Base-by-base conservation (phyloP, 1,139 yeast genomes). In the Scheffersomyces titani region DNA sequence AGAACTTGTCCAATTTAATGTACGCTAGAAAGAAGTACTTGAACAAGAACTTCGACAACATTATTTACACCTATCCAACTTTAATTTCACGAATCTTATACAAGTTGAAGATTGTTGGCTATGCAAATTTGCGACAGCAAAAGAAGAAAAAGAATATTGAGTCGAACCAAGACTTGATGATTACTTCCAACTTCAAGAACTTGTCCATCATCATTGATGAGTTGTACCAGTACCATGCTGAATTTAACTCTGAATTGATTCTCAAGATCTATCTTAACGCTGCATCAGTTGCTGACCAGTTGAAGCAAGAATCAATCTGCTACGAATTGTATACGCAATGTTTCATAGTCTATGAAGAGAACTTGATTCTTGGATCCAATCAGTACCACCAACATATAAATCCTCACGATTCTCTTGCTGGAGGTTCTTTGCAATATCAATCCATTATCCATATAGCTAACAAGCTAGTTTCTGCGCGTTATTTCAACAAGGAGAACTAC, bases 261-360 rank as follows among this genome's bases (percentile, higher is more conserved):
- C 73, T 82, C 59, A 77, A 82, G 58, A 70, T 81, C 51, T 86
- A 87, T 64, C 70, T 88, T 57, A 77, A 83, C 57, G 79, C 85
- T 47, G 92, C 92, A 0, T 71, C 82, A 1, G 74, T 90, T 3
- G 94, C 98, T 0, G 97, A 94, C 70, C 96, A 90, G 69, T 78
- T 89, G 47, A 77, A 73, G 51, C 76, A 74, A 57, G 74, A 76
- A 54, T 66, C 73, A 56, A 85, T 91, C 47, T 80, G 94, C n/a
- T 91, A 90, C 71, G 99, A 94, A 72, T 87, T 92, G 65, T 91
- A 90, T 72, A 93, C 90, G 40, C 97, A 92, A 70, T 89, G 96
- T 4, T 92, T 92, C 70, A 83, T 93, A 2, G 84, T 92, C 1
- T 94, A 91, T 70, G 99, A 94, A 70, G 98, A 94, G 66, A 80